These are phyloP conservation scores for Juglanconis sp. DNA, from an alignment of 2,329 filamentous ascomycete species.

Conservation along the genomic window DNA sequence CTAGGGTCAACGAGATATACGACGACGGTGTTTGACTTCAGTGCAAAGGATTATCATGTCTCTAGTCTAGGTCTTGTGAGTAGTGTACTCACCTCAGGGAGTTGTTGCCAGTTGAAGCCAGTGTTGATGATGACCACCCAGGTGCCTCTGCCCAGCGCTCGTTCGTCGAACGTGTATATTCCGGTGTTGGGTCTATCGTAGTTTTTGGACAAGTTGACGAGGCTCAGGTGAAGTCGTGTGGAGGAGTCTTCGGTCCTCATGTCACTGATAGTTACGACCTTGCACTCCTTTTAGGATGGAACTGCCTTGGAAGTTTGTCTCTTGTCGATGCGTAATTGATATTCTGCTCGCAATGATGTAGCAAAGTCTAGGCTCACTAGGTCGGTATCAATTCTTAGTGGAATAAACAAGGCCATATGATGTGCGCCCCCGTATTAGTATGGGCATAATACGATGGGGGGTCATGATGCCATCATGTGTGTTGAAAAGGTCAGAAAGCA, in stretches of 20 bases:
- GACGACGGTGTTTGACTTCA: background rate
- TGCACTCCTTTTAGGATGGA: background rate
- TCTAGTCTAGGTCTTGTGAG: too few relatives aligned
- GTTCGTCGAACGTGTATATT: background rate
- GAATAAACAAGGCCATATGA: too few relatives aligned
- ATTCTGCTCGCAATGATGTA: too few relatives aligned
- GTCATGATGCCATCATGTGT: too few relatives aligned
- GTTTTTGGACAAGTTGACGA: conserved; percentile 1
- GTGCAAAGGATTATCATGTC: background rate
- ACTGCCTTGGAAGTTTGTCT: background rate
- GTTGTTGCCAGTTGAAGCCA: conserved; percentile 3
- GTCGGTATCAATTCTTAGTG: too few relatives aligned
- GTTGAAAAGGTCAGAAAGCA: too few relatives aligned
- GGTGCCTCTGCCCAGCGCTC: background rate
- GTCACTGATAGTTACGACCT: background rate
- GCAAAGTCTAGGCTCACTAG: too few relatives aligned
- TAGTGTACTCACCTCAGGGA: conserved; percentile 6
- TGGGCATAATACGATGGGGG: too few relatives aligned
- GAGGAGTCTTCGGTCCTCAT: background rate
- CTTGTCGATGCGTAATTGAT: too few relatives aligned
- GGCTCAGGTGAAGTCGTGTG: conserved; percentile 5
- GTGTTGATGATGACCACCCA: conserved; percentile 10
- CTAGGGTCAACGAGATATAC: background rate
- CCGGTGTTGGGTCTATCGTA: conserved; percentile 5
- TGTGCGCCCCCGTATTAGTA: too few relatives aligned